Conservation (phyloP, 2,329 filamentous ascomycete genomes). For the Sarocladium kiliense region DNA sequence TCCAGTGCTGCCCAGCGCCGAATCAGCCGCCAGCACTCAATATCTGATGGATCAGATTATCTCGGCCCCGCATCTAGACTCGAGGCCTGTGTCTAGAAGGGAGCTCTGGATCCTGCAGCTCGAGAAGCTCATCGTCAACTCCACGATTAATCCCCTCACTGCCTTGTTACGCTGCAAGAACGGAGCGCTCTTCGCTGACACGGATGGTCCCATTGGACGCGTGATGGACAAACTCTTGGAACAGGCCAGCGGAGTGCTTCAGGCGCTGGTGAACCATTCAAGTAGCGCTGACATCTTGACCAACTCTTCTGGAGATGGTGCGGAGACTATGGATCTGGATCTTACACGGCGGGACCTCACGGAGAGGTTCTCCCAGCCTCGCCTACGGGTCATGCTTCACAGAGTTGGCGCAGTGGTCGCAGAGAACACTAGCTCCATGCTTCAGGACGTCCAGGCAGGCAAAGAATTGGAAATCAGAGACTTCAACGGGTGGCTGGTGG, state of each 20-base stretch:
- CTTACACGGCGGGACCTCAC: constrained; percentile 14
- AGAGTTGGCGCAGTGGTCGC: constrained; percentile 41
- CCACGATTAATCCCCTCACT: constrained; percentile 80
- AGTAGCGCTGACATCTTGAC: constrained; percentile 33
- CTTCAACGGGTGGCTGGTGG: constrained; percentile 55
- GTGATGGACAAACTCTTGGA: constrained; percentile 64
- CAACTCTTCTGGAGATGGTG: background rate
- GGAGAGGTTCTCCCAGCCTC: constrained; percentile 37
- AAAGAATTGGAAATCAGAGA: constrained; percentile 51
- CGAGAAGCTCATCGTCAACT: constrained; percentile 80
- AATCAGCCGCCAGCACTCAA: constrained; percentile 12
- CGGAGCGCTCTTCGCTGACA: constrained; percentile 64
- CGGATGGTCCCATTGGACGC: constrained; percentile 29
- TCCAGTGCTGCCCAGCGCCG: constrained; percentile 30
- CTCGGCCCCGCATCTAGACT: constrained; percentile 37
- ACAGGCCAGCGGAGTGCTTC: constrained; percentile 73
- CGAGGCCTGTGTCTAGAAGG: constrained; percentile 29
- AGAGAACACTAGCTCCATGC: constrained; percentile 57
- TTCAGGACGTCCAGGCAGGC: constrained; percentile 50
- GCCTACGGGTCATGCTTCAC: constrained; percentile 40
- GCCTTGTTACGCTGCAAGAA: constrained; percentile 73
- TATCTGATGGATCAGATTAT: constrained; percentile 40
- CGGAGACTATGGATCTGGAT: background rate
- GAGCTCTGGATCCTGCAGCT: constrained; percentile 62
- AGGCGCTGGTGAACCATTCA: constrained; percentile 59